Evolutionary conservation across 148 eudicot species (phyloP).

Genomic region (Tetragonia tetragonoides): DNA sequence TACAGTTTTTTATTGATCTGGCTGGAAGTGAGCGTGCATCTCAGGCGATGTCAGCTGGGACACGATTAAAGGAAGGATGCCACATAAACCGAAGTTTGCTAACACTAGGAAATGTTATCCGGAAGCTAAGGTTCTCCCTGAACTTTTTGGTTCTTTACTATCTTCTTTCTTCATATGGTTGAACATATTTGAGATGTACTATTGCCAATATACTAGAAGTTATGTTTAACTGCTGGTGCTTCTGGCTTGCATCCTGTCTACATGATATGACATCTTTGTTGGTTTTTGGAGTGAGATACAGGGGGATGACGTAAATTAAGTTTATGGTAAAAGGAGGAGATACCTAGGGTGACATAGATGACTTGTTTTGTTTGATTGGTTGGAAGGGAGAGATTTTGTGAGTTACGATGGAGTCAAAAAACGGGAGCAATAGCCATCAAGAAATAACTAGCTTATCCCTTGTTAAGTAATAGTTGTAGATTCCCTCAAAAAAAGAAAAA

Average conservation of each 20-base stretch:
- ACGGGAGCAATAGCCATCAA: background rate
- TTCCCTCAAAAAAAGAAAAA: no score
- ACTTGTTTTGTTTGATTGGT: slow-evolving; percentile 1
- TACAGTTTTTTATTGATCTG: slow-evolving; percentile 91
- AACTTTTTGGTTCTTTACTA: slow-evolving; percentile 1
- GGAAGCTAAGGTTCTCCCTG: slow-evolving; percentile 72
- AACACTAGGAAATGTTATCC: slow-evolving; percentile 89
- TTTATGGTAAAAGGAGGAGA: background rate
- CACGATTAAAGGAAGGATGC: slow-evolving; percentile 90
- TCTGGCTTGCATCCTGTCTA: background rate
- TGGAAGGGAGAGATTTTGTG: background rate
- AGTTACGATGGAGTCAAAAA: background rate
- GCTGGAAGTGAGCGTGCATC: slow-evolving; percentile 99
- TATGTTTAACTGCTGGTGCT: background rate
- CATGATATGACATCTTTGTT: background rate
- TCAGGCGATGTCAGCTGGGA: slow-evolving; percentile 85
- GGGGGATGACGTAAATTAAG: background rate
- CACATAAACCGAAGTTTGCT: slow-evolving; percentile 91
- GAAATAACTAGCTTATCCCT: background rate
- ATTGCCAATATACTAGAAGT: background rate
- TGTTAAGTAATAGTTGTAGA: background rate
- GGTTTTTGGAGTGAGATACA: background rate
- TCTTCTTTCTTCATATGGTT: background rate
- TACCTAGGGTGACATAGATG: background rate
- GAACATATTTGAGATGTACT: background rate